Base-by-base conservation (phyloP, 345 rosid species). In the Stellera chamaejasme region DNA sequence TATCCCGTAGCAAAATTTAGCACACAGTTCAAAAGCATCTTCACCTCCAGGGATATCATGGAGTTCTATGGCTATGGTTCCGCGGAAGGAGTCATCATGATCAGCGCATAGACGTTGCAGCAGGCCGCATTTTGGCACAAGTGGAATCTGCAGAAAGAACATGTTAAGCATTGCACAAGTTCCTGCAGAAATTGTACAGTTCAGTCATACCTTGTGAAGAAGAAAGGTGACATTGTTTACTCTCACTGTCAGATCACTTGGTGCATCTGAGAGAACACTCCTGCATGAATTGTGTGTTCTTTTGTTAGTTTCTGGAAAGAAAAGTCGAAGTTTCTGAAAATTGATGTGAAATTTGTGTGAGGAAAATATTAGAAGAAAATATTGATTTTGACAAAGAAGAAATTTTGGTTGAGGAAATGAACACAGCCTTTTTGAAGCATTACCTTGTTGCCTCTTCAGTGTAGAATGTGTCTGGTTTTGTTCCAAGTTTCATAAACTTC, bases 401-500 rank as follows among this genome's bases (percentile, higher is more conserved):
- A n/a, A n/a, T n/a, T n/a, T n/a, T n/a, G n/a, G n/a, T n/a, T n/a
- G n/a, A n/a, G n/a, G n/a, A n/a, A n/a, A n/a, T n/a, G n/a, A n/a
- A n/a, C n/a, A n/a, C n/a, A n/a, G n/a, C n/a, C n/a, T n/a, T n/a
- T n/a, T n/a, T n/a, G n/a, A n/a, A 19, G 23, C 3, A 4, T 13
- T 54, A 88, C 99, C 98, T 83, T 69, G 88, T 87, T 58, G 96
- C 82, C 64, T 82, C 96, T 77, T 94, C 95, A 50, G 96, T 79
- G 53, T 76, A 85, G 72, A 90, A 90, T 47, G 97, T 87, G 69
- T 94, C 97, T 5, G 88, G 93, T 74, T 81, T 79, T 45, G 81
- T 83, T 50, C 97, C 97, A 10, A 93, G 69, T 78, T 87, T 93
- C 99, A 94, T 94, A 64, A 78, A 94, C 85, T 94, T 94, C 97